Conservation (phyloP, 805 yeast genomes). For the Komagataella mondaviorum region DNA sequence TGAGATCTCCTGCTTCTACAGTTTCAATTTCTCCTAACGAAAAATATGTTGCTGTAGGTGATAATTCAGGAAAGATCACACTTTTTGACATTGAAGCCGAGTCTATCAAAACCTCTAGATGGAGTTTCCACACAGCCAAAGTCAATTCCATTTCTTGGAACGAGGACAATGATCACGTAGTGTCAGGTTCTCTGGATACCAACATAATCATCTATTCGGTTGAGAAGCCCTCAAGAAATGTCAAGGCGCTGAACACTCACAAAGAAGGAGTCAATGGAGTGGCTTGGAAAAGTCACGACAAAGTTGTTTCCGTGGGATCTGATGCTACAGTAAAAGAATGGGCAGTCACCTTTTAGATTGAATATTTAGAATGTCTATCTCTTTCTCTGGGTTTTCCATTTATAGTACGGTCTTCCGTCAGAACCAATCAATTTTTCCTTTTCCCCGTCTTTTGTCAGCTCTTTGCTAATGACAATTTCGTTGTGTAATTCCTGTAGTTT, state of each 20-base stretch:
- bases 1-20: slow-evolving; percentile 50
- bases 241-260: slow-evolving; percentile 69
- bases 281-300: slow-evolving; percentile 42
- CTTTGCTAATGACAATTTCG: slow-evolving; percentile 66
- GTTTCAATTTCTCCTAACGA: slow-evolving; percentile 63
- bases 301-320: slow-evolving; percentile 57
- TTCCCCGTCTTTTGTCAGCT: slow-evolving; percentile 82
- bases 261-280: slow-evolving; percentile 76
- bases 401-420: slow-evolving; percentile 58
- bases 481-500: slow-evolving; percentile 57
- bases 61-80: slow-evolving; percentile 74
- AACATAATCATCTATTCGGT: slow-evolving; percentile 72
- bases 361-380: slow-evolving; percentile 14
- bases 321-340: slow-evolving; percentile 77
- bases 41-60: slow-evolving; percentile 69
- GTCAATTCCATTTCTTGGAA: slow-evolving; percentile 75
- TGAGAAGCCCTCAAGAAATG: slow-evolving; percentile 60
- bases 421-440: slow-evolving; percentile 60
- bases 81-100: slow-evolving; percentile 45
- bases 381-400: slow-evolving; percentile 79
- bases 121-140: slow-evolving; percentile 90
- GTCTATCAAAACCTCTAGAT: slow-evolving; percentile 63
- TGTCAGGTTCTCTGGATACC: slow-evolving; percentile 77
- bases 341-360: slow-evolving; percentile 22
- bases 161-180: slow-evolving; percentile 54